Base-by-base conservation (phyloP, 805 yeast genomes). In the Nakazawaea pomicola region DNA sequence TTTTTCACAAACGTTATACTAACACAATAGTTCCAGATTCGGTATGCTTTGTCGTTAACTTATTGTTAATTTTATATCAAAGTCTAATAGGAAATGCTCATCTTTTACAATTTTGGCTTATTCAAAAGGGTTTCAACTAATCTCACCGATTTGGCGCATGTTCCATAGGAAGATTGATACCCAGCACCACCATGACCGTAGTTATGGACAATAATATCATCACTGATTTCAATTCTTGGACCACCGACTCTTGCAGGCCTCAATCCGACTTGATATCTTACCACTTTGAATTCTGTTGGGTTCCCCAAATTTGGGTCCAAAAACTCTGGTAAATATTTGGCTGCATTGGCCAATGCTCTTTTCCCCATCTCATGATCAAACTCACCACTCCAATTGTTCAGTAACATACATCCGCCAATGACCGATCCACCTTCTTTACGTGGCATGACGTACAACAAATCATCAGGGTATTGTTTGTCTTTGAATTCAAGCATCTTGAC, bases 121-220 rank as follows among this genome's bases (percentile, higher is more conserved):
- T 48, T 48, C 25, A 52, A 44, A 17, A 49, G 53, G 9, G 48
- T 49, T 3, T 53, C 47, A 1, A 61, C 63, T 11, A 64, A 44
- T 30, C 44, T 43, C 17, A 67, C 61, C 6, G 70, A 76, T 44
- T 61, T 63, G 12, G 52, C 49, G 21, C 84, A 76, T 55, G 78
- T 68, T 1, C 88, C 91, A 46, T 71, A 74, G 2, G 86, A 80
- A 4, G 82, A 70, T 60, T 83, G 91, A 56, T 73, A 81, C 1
- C 89, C 89, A 21, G 83, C 74, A 28, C 85, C 85, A 9, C 75
- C 83, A 20, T 84, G 81, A 4, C 85, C 83, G 52, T 78, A 78
- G 50, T 72, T 74, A 52, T 78, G 85, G 25, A 78, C 64, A 17
- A 78, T 28, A 15, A 29, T 29, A 5, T 50, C 32, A 6, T 40